Evolutionary conservation across 306 rosid genomes (phyloP), one percentile per base, ranked within the genome.

Genomic region (Crataegus laevigata): DNA sequence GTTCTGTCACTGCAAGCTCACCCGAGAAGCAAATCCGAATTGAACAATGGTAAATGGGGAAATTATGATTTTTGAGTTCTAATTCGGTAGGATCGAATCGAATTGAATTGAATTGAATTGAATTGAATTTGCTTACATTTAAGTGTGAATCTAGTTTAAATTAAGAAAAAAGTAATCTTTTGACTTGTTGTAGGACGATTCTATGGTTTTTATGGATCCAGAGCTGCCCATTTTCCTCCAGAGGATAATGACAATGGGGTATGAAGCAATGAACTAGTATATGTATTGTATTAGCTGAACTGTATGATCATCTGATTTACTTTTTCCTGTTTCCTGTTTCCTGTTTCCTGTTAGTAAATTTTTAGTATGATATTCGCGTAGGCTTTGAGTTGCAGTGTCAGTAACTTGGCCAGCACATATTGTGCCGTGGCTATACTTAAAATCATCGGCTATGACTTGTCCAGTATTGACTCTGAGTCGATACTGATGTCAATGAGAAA

Each of bases 351-450:
- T 68, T 13, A 8, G 62, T 73, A 14, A 68, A n/a, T 34, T 8
- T 32, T n/a, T 11, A 15, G 30, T 21, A 72, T 34, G 24, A 36
- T 79, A 32, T 72, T 57, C 61, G 18, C 69, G n/a, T 81, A 91
- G 99, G 91, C 75, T 77, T 77, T 75, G 72, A 65, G 30, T 78
- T 89, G 74, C 77, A 87, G 88, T 82, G 77, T 83, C 8, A 84
- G 99, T 85, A 96, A 94, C 82, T 84, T 92, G 87, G 98, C 99
- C 58, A 94, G 98, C 76, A 89, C 98, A 52, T 94, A 94, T 70
- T 86, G 89, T 85, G 96, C 97, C 34, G 78, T 92, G 58, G 87
- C 97, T 29, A 89, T 92, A 73, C 84, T 94, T 79, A 94, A 89
- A 81, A 87, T 90, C 40, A 85, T 92, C 80, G 93, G 98, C 26